Base-by-base conservation (phyloP, 1,284 basidiomycete genomes). In the Entoloma clypeatum region DNA sequence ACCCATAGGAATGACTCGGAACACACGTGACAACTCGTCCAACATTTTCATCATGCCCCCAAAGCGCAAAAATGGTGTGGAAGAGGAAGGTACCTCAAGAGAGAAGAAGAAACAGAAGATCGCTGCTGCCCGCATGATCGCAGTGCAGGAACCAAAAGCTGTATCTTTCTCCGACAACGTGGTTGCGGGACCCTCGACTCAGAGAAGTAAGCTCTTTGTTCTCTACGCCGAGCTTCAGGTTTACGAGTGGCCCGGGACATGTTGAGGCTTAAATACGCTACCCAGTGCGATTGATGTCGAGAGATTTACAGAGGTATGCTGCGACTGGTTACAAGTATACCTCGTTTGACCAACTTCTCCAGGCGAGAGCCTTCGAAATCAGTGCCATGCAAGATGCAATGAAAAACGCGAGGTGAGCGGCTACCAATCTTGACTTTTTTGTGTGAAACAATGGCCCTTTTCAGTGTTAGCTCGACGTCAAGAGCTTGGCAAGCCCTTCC, bases 401-500 rank as follows among this genome's bases (percentile, higher is more conserved):
- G 71, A 80, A 86, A 61, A 72, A 70, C 28, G 82, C 90, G 27
- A 76, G 80, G 92, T 84, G 53, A 44, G 6, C 13, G 11, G 8
- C 2, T 4, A 11, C 3, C 9, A 23, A 27, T n/a, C 10, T 21
- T 11, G 2, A n/a, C 10, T 25, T 8, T 7, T 19, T 22, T 11
- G 7, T 5, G 18, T 14, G 3, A 11, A 27, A 28, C 14, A 19
- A 16, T 22, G 9, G 14, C 14, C 17, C 21, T 51, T 62, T 62
- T 13, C 53, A 79, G 77, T 40, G 65, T 60, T 24, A 77, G 75
- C 47, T 77, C 81, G 17, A 87, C 82, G 0, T 81, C 87, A 45
- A 73, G 93, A 42, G 89, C 83, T 1, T 97, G 93, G 79, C 93
- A 97, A 62, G 81, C 86, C 10, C 72, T 96, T 7, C 93, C 93